Percentiles rank a stretch among this genome's conserved stretches.
These are phyloP conservation scores for Kernera saxatilis DNA, from an alignment of 345 rosid species.

Conservation along the genomic window DNA sequence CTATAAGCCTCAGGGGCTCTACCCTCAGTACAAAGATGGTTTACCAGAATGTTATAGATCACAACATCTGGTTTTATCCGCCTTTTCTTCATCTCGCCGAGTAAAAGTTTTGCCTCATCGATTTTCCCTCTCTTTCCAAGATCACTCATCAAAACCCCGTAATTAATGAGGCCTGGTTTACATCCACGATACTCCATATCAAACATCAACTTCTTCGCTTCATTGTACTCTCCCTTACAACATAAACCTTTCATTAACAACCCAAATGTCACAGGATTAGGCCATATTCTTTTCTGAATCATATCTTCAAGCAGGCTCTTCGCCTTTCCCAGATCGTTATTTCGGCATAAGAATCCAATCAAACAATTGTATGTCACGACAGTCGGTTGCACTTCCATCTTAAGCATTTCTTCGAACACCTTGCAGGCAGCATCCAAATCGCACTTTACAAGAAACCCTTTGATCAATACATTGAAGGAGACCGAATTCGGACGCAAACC, in stretches of 20 bases:
- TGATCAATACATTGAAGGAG: conserved; percentile 68
- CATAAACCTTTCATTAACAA: conserved; percentile 81
- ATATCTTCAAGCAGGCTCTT: conserved; percentile 46
- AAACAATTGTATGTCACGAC: conserved; percentile 66
- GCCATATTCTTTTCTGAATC: conserved; percentile 45
- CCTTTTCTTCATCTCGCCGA: conserved; percentile 77
- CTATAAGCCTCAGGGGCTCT: conserved; percentile 60
- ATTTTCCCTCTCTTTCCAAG: conserved; percentile 77
- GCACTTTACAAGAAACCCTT: conserved; percentile 40
- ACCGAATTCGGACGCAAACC: conserved; percentile 61
- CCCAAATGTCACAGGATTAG: conserved; percentile 56
- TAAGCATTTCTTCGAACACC: conserved; percentile 82
- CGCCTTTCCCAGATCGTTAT: conserved; percentile 42
- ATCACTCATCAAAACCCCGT: conserved; percentile 75
- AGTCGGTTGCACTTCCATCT: conserved; percentile 53
- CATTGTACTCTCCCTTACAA: conserved; percentile 41
- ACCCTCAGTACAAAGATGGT: conserved; percentile 60
- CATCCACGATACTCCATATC: conserved; percentile 94
- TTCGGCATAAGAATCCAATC: conserved; percentile 49
- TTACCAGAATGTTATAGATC: conserved; percentile 66
- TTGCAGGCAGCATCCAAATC: conserved; percentile 42
- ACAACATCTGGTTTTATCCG: conserved; percentile 74
- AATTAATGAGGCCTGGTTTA: conserved; percentile 55
- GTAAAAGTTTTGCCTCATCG: conserved; percentile 57
- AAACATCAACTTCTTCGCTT: conserved; percentile 69